phyloP scores from a whole-genome alignment of 345 rosid species.

The Heritiera littoralis region DNA sequence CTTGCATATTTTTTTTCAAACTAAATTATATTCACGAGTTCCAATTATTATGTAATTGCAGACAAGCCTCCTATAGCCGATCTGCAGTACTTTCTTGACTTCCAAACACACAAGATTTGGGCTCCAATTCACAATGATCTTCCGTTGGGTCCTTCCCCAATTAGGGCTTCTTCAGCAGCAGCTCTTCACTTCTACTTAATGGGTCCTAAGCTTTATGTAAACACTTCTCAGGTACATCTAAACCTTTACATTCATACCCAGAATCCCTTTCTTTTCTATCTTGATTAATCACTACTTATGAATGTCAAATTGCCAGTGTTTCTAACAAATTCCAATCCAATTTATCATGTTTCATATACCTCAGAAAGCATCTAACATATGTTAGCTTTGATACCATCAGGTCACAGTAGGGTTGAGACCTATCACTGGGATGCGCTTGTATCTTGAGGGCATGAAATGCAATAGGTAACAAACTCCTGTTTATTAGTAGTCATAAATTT shows the following conservation, averaged over 20 bases:
- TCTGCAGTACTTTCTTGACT: slow-evolving; percentile 71
- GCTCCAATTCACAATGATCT: slow-evolving; percentile 92
- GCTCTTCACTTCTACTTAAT: slow-evolving; percentile 65
- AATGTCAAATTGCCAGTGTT: background rate
- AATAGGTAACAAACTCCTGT: slow-evolving; percentile 49
- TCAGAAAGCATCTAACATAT: background rate
- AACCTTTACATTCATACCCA: background rate
- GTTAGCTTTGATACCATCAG: slow-evolving; percentile 31
- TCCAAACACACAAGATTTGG: slow-evolving; percentile 77
- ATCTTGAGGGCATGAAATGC: slow-evolving; percentile 90
- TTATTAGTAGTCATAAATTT: too few relatives aligned
- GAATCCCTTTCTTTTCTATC: background rate
- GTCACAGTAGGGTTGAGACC: slow-evolving; percentile 59
- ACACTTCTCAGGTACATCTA: slow-evolving; percentile 62
- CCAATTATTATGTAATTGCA: slow-evolving; percentile 27
- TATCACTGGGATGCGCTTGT: slow-evolving; percentile 81
- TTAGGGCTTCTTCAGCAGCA: slow-evolving; percentile 51
- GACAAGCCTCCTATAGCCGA: slow-evolving; percentile 86
- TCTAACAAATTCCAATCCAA: background rate
- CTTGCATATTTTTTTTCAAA: background rate
- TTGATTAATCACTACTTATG: background rate
- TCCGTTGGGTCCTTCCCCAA: slow-evolving; percentile 75
- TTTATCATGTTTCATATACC: background rate
- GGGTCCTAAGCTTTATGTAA: slow-evolving; percentile 90
- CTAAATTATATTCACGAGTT: background rate